These are phyloP conservation scores for Sporothrix curviconia DNA, from an alignment of 2,329 filamentous ascomycete genomes.

Conservation along the genomic window DNA sequence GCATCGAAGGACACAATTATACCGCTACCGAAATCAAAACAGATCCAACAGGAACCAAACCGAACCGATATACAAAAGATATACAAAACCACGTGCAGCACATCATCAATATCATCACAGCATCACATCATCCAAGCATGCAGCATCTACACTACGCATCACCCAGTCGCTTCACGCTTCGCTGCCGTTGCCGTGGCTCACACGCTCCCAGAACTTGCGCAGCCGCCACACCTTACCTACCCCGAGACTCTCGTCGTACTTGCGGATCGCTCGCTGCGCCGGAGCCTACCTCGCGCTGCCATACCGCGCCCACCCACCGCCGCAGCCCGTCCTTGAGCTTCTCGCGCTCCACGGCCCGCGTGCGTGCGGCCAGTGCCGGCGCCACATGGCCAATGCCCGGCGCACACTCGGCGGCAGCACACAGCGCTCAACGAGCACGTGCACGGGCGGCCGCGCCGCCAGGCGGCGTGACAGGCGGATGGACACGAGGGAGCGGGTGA, in stretches of 20 bases:
- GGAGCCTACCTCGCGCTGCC: conserved; percentile 46
- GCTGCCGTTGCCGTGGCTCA: conserved; percentile 38
- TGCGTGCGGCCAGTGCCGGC: conserved; percentile 55
- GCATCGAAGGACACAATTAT: neutral
- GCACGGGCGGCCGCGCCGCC: conserved; percentile 51
- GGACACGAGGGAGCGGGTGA: conserved; percentile 57
- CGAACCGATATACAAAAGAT: neutral
- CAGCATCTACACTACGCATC: no score
- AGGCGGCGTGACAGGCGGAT: conserved; percentile 60
- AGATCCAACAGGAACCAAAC: neutral
- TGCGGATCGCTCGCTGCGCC: conserved; percentile 41
- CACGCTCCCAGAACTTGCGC: conserved; percentile 59
- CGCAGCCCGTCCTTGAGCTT: conserved; percentile 60
- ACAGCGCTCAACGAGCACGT: conserved; percentile 54
- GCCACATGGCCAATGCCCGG: conserved; percentile 41
- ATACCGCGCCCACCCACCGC: conserved; percentile 57
- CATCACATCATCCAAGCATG: neutral
- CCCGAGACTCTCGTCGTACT: conserved; percentile 44
- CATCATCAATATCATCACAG: neutral
- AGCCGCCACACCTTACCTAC: conserved; percentile 55
- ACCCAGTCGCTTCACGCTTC: no score
- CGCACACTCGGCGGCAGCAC: conserved; percentile 61
- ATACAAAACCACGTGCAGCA: neutral
- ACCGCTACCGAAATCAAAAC: neutral
- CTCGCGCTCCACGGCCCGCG: conserved; percentile 59